phyloP scores from a whole-genome alignment of 1,284 basidiomycete genomes.

The Mycena citricolor region DNA sequence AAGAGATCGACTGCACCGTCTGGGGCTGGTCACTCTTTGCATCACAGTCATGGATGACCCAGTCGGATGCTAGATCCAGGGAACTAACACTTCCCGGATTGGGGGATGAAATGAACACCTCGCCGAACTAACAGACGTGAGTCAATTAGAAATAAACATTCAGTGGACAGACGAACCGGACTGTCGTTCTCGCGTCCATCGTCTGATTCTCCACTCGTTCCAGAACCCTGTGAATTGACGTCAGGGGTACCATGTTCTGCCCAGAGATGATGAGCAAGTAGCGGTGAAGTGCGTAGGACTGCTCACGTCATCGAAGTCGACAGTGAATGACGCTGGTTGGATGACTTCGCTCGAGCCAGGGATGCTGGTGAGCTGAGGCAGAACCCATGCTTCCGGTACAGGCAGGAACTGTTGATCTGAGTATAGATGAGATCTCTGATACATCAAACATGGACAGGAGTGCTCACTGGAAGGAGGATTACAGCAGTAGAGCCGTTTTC shows the following conservation, averaged over 20 bases:
- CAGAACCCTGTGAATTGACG: constrained; percentile 4
- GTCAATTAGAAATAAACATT: not conserved
- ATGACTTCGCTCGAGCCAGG: constrained; percentile 2
- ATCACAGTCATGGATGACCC: constrained; percentile 29
- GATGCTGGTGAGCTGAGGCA: not conserved
- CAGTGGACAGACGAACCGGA: not conserved
- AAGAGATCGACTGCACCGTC: constrained; percentile 1
- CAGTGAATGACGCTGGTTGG: constrained; percentile 7
- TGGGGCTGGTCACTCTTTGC: constrained; percentile 27
- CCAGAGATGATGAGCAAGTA: constrained; percentile 9
- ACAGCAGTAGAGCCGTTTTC: not conserved
- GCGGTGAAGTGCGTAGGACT: too few relatives aligned
- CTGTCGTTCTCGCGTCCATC: constrained; percentile 8
- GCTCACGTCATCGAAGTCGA: not conserved
- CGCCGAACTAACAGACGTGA: constrained; percentile 22
- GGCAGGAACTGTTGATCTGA: constrained; percentile 7
- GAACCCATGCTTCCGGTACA: constrained; percentile 9
- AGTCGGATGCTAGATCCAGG: constrained; percentile 24
- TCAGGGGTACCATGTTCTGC: not conserved
- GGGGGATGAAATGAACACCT: constrained; percentile 31
- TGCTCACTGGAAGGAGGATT: not conserved
- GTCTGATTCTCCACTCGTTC: not conserved
- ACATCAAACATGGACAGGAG: too few relatives aligned
- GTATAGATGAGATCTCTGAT: not conserved
- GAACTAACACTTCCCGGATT: constrained; percentile 28